Conservation (phyloP, 1,284 basidiomycete genomes). For the Meira miltonrushii region DNA sequence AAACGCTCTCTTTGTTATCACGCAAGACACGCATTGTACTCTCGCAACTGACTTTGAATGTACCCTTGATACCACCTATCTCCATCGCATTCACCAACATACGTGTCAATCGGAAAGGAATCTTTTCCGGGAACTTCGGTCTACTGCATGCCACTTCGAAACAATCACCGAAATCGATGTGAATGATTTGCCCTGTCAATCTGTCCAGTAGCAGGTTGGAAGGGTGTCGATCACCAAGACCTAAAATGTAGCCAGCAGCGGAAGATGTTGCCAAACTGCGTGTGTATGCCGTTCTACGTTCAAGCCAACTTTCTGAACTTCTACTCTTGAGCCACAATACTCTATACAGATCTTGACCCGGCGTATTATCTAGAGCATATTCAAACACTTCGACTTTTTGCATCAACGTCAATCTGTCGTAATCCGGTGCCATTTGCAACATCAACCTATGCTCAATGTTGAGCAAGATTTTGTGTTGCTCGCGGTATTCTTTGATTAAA, state of each 20-base stretch:
- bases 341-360: conserved; percentile 96
- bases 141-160: conserved; percentile 57
- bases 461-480: conserved; percentile 73
- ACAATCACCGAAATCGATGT: conserved; percentile 79
- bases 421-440: conserved; percentile 99
- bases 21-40: conserved; percentile 95
- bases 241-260: conserved; percentile 71
- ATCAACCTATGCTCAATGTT: conserved; percentile 98
- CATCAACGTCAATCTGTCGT: conserved; percentile 85
- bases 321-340: conserved; percentile 93
- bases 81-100: conserved; percentile 99
- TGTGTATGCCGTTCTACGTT: conserved; percentile 92
- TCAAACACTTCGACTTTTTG: conserved; percentile 99
- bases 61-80: conserved; percentile 89
- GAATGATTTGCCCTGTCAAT: conserved; percentile 86
- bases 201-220: conserved; percentile 91
- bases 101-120: conserved; percentile 93
- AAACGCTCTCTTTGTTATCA: conserved; percentile 93
- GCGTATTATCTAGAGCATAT: conserved; percentile 96
- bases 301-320: conserved; percentile 96
- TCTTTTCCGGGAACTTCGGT: conserved; percentile 98
- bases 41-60: conserved; percentile 91
- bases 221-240: conserved; percentile 96
- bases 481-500: conserved; percentile 68
- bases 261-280: conserved; percentile 69